A percentile compares a stretch with the other conserved stretches of the same genome.
These are phyloP conservation scores for Fusarium euwallaceae DNA, from an alignment of 2,329 filamentous ascomycete species.

Conservation along the genomic window DNA sequence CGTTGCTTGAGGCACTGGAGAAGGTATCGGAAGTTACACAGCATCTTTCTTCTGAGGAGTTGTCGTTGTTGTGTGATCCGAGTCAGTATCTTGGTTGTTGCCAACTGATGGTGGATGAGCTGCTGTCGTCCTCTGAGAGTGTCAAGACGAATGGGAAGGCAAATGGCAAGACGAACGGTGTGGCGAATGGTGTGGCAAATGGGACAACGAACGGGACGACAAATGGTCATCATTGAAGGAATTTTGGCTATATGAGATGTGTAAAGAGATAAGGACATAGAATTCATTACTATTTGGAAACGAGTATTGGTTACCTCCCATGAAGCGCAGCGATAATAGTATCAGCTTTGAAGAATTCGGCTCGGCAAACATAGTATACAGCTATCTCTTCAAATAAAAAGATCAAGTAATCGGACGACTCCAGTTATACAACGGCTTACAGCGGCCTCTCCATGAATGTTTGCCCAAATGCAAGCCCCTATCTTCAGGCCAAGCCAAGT, in stretches of 20 bases:
- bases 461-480: not conserved
- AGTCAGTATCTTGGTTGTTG: slow-evolving; percentile 34
- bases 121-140: not conserved
- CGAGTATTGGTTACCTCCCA: too few relatives aligned
- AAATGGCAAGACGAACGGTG: not conserved
- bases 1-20: slow-evolving; percentile 18
- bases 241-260: not conserved
- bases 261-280: not conserved
- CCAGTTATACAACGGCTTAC: not conserved
- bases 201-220: not conserved
- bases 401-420: too few relatives aligned
- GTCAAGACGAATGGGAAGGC: not conserved
- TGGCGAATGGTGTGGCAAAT: not conserved
- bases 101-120: slow-evolving; percentile 34
- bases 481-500: not conserved
- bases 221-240: not conserved
- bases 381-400: not conserved
- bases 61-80: slow-evolving; percentile 23
- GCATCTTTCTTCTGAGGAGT: slow-evolving; percentile 7
- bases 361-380: not conserved
- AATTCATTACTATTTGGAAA: not conserved
- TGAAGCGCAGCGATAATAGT: not conserved
- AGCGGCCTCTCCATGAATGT: not conserved
- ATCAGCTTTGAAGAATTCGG: not conserved
- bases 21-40: slow-evolving; percentile 7